These are phyloP conservation scores for Lasiodiplodia sp. DNA, from an alignment of 2,329 filamentous ascomycete genomes.

Conservation along the genomic window DNA sequence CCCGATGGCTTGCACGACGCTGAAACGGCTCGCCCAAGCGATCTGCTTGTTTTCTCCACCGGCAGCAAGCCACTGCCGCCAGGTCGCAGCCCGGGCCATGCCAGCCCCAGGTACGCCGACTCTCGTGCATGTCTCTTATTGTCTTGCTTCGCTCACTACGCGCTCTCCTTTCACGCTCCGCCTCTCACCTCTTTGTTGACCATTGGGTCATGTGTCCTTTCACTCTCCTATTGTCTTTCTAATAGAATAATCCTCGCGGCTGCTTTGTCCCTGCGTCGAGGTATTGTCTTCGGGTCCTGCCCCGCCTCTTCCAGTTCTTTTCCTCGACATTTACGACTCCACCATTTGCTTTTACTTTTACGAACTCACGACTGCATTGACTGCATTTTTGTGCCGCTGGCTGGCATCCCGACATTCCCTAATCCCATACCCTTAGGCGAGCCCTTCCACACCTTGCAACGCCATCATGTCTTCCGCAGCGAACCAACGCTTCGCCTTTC, in stretches of 20 bases:
- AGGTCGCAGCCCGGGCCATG: conserved; percentile 47
- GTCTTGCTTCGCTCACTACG: conserved; percentile 22
- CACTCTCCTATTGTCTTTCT: conserved; percentile 38
- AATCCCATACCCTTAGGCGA: conserved; percentile 44
- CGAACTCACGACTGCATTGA: conserved; percentile 27
- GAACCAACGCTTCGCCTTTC: conserved; percentile 62
- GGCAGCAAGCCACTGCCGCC: conserved; percentile 40
- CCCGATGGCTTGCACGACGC: conserved; percentile 50
- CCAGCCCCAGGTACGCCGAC: conserved; percentile 48
- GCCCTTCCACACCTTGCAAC: conserved; percentile 38
- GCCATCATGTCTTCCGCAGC: conserved; percentile 56
- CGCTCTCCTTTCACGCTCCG: conserved; percentile 33
- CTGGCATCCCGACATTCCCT: conserved; percentile 36
- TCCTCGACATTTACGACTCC: conserved; percentile 33
- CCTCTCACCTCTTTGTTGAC: conserved; percentile 40
- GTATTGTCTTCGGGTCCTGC: conserved; percentile 1
- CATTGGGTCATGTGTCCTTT: conserved; percentile 45
- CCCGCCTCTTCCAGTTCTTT: neutral
- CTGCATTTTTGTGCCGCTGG: conserved; percentile 30
- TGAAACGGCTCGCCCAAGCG: conserved; percentile 51
- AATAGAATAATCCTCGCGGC: conserved; percentile 28
- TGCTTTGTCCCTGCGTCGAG: conserved; percentile 32
- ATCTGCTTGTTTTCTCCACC: conserved; percentile 46
- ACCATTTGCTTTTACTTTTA: conserved; percentile 19
- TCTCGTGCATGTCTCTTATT: conserved; percentile 32